These are phyloP conservation scores for Haberlea rhodopensis DNA, from an alignment of 257 asterid species.

Conservation along the genomic window DNA sequence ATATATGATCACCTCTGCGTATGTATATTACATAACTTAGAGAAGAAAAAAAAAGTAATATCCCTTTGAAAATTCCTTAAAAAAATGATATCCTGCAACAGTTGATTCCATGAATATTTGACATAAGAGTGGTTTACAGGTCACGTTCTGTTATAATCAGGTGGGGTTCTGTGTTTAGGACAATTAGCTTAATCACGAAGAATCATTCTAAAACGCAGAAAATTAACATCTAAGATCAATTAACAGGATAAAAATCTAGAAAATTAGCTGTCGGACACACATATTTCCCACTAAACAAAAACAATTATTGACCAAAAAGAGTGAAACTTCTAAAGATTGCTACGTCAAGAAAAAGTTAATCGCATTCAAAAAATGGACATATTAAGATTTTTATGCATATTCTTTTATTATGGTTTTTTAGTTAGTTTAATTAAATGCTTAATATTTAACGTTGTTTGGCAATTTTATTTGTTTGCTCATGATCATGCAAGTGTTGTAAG, in stretches of 20 bases:
- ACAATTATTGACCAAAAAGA: too few relatives aligned
- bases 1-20: too few relatives aligned
- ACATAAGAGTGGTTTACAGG: constrained; percentile 24
- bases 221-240: neutral
- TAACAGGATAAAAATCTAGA: neutral
- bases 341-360: neutral
- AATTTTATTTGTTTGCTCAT: too few relatives aligned
- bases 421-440: too few relatives aligned
- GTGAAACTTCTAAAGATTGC: neutral
- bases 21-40: too few relatives aligned
- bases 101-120: neutral
- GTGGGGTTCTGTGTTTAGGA: constrained; percentile 30
- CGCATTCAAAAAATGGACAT: too few relatives aligned
- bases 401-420: neutral
- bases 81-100: too few relatives aligned
- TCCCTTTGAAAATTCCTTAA: too few relatives aligned
- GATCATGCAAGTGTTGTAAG: too few relatives aligned
- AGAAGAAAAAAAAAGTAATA: too few relatives aligned
- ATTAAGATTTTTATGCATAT: neutral
- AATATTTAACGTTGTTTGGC: too few relatives aligned
- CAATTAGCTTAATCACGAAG: constrained; percentile 67
- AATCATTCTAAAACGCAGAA: constrained; percentile 35
- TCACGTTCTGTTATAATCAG: constrained; percentile 32
- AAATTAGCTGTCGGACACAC: neutral
- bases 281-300: neutral